Evolutionary conservation across 495 filamentous ascomycete species (phyloP).

Genomic region (Clavariopsis aquatica): DNA sequence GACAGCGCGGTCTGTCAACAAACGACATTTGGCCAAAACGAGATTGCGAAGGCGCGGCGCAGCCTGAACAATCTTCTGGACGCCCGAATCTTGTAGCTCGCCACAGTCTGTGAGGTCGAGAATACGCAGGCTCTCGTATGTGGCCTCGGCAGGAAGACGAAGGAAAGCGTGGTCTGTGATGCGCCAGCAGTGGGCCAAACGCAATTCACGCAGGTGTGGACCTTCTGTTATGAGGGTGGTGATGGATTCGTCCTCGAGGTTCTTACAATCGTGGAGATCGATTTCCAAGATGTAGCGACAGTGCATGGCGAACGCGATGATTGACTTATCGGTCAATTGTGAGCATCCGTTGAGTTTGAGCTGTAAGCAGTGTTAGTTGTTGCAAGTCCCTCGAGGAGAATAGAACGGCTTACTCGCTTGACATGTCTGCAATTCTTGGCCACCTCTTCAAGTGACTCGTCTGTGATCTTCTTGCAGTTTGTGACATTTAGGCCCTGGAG

Average conservation of each 20-base stretch:
- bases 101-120: slow-evolving; percentile 89
- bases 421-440: slow-evolving; percentile 81
- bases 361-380: slow-evolving; percentile 52
- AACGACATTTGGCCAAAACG: slow-evolving; percentile 88
- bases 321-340: slow-evolving; percentile 74
- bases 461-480: slow-evolving; percentile 78
- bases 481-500: slow-evolving; percentile 95
- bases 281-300: slow-evolving; percentile 95
- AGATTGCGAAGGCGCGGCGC: slow-evolving; percentile 90
- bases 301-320: slow-evolving; percentile 80
- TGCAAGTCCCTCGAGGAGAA: not conserved
- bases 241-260: slow-evolving; percentile 77
- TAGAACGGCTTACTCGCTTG: slow-evolving; percentile 68
- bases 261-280: slow-evolving; percentile 83
- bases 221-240: slow-evolving; percentile 74
- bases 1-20: slow-evolving; percentile 90
- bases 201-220: slow-evolving; percentile 80
- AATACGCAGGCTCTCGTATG: slow-evolving; percentile 84
- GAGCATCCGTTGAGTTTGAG: slow-evolving; percentile 90
- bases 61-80: slow-evolving; percentile 80
- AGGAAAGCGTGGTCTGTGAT: slow-evolving; percentile 86
- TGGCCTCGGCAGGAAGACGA: slow-evolving; percentile 66
- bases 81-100: slow-evolving; percentile 77
- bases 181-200: slow-evolving; percentile 77
- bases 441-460: slow-evolving; percentile 78